These are phyloP conservation scores for Stevia rebaudiana DNA, from an alignment of 140 eudicot genomes.

Conservation along the genomic window DNA sequence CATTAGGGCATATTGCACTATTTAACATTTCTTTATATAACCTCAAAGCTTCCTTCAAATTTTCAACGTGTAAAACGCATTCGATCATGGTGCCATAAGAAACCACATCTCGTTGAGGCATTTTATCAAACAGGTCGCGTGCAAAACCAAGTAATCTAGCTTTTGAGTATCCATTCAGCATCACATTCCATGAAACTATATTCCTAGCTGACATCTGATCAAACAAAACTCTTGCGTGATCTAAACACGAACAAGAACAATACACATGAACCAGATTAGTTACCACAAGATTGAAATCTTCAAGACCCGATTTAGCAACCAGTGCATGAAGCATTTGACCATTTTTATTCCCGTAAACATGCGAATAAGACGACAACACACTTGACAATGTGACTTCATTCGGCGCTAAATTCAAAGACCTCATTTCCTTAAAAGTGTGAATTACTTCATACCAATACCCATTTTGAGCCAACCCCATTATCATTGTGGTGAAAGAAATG, in stretches of 20 bases:
- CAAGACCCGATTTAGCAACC: constrained; percentile 51
- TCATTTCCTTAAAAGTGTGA: constrained; percentile 13
- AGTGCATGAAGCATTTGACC: constrained; percentile 26
- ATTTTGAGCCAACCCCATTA: constrained; percentile 16
- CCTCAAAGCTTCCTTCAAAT: constrained; percentile 27
- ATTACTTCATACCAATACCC: constrained; percentile 24
- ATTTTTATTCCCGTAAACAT: constrained; percentile 27
- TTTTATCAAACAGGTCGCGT: constrained; percentile 21
- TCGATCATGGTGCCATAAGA: constrained; percentile 26
- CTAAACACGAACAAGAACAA: constrained; percentile 43
- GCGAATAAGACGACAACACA: constrained; percentile 39
- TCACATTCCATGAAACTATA: constrained; percentile 75
- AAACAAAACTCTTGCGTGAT: constrained; percentile 48
- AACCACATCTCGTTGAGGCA: constrained; percentile 29
- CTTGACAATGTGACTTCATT: constrained; percentile 21
- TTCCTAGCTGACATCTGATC: constrained; percentile 59
- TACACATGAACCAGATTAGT: constrained; percentile 71
- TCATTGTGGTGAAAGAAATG: constrained; percentile 14
- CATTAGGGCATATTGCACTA: constrained; percentile 44
- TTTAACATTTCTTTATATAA: constrained; percentile 16
- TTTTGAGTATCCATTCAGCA: constrained; percentile 81
- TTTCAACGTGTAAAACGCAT: constrained; percentile 24
- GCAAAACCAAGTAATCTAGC: constrained; percentile 43
- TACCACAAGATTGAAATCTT: constrained; percentile 45
- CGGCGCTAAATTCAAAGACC: constrained; percentile 13